These are phyloP conservation scores for Claviceps sp. DNA, from an alignment of 2,329 filamentous ascomycete species.

Conservation along the genomic window DNA sequence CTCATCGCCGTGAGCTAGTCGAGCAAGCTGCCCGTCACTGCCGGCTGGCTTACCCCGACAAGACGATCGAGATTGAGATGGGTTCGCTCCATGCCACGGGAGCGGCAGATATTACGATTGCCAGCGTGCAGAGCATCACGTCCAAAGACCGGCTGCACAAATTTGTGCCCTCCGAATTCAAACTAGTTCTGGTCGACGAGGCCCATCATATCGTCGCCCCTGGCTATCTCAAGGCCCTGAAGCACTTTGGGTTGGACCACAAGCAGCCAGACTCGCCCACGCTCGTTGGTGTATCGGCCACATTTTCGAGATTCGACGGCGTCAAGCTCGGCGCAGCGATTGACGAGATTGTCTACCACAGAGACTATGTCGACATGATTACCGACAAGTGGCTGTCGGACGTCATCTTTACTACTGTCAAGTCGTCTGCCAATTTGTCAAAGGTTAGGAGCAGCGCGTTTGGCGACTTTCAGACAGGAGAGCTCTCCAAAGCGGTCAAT, in stretches of 20 bases:
- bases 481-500: constrained; percentile 76
- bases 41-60: constrained; percentile 61
- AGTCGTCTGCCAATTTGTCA: constrained; percentile 67
- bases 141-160: constrained; percentile 67
- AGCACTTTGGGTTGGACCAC: constrained; percentile 60
- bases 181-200: constrained; percentile 87
- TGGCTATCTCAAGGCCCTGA: constrained; percentile 60
- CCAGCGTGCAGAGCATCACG: constrained; percentile 73
- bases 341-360: constrained; percentile 93
- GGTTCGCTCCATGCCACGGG: constrained; percentile 64
- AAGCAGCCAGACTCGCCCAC: constrained; percentile 36
- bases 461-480: constrained; percentile 67
- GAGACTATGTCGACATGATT: constrained; percentile 55
- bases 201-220: constrained; percentile 90
- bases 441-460: constrained; percentile 43
- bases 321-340: constrained; percentile 70
- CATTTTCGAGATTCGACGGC: constrained; percentile 67
- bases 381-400: constrained; percentile 83
- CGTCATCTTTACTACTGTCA: constrained; percentile 88
- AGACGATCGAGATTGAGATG: constrained; percentile 85
- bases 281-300: constrained; percentile 83
- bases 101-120: constrained; percentile 80
- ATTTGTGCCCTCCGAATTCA: constrained; percentile 68
- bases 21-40: constrained; percentile 89
- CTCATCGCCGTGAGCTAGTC: constrained; percentile 83